These are phyloP conservation scores for Pestalotiopsis sp. DNA, from an alignment of 2,329 filamentous ascomycete genomes.

Conservation along the genomic window DNA sequence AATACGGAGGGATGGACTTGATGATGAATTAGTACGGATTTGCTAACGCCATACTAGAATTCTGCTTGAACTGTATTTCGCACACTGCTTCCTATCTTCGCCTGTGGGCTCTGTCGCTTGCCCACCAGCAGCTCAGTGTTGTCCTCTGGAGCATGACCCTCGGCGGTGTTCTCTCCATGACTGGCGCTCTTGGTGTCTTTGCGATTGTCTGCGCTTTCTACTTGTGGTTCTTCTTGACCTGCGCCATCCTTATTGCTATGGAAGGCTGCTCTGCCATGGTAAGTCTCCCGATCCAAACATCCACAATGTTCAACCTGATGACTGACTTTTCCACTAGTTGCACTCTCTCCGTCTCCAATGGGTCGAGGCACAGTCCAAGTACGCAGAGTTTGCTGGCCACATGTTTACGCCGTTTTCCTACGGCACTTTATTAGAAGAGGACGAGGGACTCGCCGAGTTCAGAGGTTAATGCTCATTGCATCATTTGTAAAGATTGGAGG, in stretches of 20 bases:
- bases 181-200: slow-evolving; percentile 71
- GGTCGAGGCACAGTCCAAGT: slow-evolving; percentile 86
- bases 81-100: slow-evolving; percentile 98
- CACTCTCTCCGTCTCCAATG: slow-evolving; percentile 79
- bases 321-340: slow-evolving; percentile 40
- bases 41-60: slow-evolving; percentile 61
- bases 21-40: neutral
- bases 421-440: slow-evolving; percentile 72
- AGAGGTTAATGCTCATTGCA: slow-evolving; percentile 24
- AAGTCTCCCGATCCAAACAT: slow-evolving; percentile 14
- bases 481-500: slow-evolving; percentile 1
- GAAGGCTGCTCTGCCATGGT: slow-evolving; percentile 80
- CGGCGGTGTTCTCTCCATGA: slow-evolving; percentile 69
- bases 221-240: slow-evolving; percentile 86
- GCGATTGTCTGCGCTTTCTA: slow-evolving; percentile 83
- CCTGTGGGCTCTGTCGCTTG: slow-evolving; percentile 95
- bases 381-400: slow-evolving; percentile 78
- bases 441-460: slow-evolving; percentile 46
- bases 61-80: slow-evolving; percentile 98
- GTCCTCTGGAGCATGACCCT: slow-evolving; percentile 98
- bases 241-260: slow-evolving; percentile 78
- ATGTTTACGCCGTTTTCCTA: slow-evolving; percentile 82
- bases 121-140: slow-evolving; percentile 95
- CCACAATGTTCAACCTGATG: neutral
- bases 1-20: no score